Evolutionary conservation across 2,329 filamentous ascomycete genomes (phyloP), one percentile per base, ranked within the genome.

Genomic region (Fusarium goolgardi): DNA sequence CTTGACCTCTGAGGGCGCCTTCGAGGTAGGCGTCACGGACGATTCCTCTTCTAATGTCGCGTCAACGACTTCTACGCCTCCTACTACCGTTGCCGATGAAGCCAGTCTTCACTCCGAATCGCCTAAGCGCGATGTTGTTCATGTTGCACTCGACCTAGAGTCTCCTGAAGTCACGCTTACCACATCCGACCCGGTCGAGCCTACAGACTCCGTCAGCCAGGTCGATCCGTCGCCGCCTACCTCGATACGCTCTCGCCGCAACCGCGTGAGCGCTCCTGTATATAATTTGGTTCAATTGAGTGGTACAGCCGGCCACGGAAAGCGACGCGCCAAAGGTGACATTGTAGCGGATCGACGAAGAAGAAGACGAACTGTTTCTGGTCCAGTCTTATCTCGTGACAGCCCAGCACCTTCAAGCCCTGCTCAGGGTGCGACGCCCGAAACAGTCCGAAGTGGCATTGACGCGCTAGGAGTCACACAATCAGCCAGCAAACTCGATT

Each of bases 271-370:
- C 54, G 80, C 87, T 20, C 84, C 86, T 15, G 85, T 89, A 18
- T 93, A 93, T 79, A 93, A 93, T 71, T 79, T 91, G 18, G 83
- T 87, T 67, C 84, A 86, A 71, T 81, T 91, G 52, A 85, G 83
- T 59, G 88, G 89, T 69, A 91, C 87, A 47, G 83, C 85, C 29
- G 82, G 85, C 43, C 88, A 90, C 69, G 88, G 84, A 51, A 86
- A 84, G 70, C 84, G 80, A 78, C 83, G 79, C 77, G 76, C 83
- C 44, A 86, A 85, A 45, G 83, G 85, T 61, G 84, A 87, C 65
- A 70, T 76, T 27, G 80, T 83, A 13, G 74, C 77, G 32, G 77
- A 82, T 39, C 79, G 81, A 52, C 81, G 84, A 62, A 79, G 81
- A 63, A 79, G 81, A 57, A 81, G 84, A 62, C 79, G 82, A 57